phyloP scores from a whole-genome alignment of 148 eudicot genomes.

The Diospyros lotus region DNA sequence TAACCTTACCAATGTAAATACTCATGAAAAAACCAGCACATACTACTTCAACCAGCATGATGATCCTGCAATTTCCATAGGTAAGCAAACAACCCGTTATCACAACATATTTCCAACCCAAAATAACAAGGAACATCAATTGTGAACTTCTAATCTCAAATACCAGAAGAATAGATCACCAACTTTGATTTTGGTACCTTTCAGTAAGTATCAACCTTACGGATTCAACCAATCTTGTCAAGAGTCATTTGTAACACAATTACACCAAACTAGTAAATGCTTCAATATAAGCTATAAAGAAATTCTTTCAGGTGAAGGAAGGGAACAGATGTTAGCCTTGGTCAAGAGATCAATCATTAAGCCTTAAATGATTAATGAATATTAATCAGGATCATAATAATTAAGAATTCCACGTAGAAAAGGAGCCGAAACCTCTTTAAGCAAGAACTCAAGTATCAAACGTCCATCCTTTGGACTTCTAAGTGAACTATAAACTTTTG shows the following conservation, averaged over 20 bases:
- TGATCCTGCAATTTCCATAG: slow-evolving; percentile 58
- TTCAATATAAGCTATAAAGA: neutral
- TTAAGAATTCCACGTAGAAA: no score
- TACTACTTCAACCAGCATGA: slow-evolving; percentile 84
- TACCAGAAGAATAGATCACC: neutral
- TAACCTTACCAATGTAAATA: slow-evolving; percentile 69
- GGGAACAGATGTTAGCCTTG: no score
- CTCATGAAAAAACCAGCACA: slow-evolving; percentile 84
- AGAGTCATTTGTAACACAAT: neutral
- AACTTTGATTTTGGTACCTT: slow-evolving; percentile 8
- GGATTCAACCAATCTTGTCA: slow-evolving; percentile 1
- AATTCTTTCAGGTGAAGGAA: no score
- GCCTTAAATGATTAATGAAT: no score
- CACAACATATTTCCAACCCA: neutral
- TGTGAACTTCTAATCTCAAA: neutral
- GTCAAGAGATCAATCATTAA: no score
- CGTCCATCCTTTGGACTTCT: no score
- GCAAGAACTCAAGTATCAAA: no score
- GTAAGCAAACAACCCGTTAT: neutral
- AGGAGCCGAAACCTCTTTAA: no score
- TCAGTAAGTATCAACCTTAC: neutral
- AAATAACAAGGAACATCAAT: neutral
- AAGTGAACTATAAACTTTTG: no score
- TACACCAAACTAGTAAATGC: neutral
- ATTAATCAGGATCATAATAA: no score